Conservation (phyloP, 345 rosid genomes). For the Cardamine occulta region DNA sequence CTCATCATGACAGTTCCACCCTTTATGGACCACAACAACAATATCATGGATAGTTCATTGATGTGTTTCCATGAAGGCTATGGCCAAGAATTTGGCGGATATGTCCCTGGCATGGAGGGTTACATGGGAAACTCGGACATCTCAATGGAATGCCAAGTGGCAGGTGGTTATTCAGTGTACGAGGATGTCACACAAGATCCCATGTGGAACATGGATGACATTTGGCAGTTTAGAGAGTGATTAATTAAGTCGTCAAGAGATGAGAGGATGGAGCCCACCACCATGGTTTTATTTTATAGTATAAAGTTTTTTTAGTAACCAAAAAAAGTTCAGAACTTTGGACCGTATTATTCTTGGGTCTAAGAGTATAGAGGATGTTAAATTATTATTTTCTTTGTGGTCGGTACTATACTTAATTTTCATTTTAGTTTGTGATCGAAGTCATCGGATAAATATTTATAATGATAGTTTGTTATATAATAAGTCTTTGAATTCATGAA, state of each 20-base stretch:
- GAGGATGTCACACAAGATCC: constrained; percentile 56
- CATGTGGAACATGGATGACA: constrained; percentile 72
- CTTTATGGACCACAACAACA: constrained; percentile 45
- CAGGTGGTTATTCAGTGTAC: constrained; percentile 42
- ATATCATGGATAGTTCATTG: constrained; percentile 23
- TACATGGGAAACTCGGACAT: constrained; percentile 44
- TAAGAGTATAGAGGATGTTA: background rate
- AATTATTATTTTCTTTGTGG: background rate
- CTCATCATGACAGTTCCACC: constrained; percentile 34
- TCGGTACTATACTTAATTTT: background rate
- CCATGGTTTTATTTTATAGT: constrained; percentile 3
- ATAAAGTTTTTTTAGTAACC: background rate
- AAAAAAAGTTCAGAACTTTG: background rate
- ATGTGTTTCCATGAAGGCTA: constrained; percentile 25
- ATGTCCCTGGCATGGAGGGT: constrained; percentile 42
- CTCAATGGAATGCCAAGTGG: constrained; percentile 52
- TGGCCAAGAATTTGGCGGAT: constrained; percentile 44
- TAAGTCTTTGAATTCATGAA: background rate
- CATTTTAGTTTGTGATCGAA: constrained; percentile 8
- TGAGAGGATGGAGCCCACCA: constrained; percentile 33
- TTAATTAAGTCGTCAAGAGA: constrained; percentile 36
- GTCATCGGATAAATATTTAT: constrained; percentile 18
- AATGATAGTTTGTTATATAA: constrained; percentile 3
- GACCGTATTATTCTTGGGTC: background rate
- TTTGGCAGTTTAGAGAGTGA: constrained; percentile 68